Conservation (phyloP, 1,284 basidiomycete species). For the Melampsora abietis-canadensis region DNA sequence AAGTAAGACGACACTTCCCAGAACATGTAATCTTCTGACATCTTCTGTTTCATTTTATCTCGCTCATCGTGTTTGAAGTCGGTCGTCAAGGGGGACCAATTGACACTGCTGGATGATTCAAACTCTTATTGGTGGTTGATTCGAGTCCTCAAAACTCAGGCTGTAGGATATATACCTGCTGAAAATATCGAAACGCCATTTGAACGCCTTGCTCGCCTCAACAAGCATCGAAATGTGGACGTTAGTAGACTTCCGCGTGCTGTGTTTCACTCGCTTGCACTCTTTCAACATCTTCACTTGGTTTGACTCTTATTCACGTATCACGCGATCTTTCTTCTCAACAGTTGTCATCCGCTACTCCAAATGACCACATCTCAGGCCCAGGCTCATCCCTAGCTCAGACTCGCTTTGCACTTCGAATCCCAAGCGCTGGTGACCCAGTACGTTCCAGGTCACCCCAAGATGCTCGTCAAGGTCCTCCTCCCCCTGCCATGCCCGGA, state of each 20-base stretch:
- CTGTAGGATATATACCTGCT: conserved; percentile 98
- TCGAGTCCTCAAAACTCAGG: conserved; percentile 90
- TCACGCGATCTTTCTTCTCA: background rate
- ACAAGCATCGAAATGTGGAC: conserved; percentile 97
- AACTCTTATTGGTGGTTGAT: conserved; percentile 99
- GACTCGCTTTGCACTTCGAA: conserved; percentile 48
- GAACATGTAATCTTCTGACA: background rate
- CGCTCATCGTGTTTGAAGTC: conserved; percentile 50
- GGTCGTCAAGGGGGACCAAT: conserved; percentile 90
- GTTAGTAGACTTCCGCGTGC: conserved; percentile 59
- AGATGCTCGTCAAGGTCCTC: conserved; percentile 47
- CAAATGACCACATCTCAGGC: conserved; percentile 51
- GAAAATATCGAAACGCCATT: conserved; percentile 99
- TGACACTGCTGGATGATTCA: conserved; percentile 89
- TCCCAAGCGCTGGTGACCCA: conserved; percentile 45
- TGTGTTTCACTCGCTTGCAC: background rate
- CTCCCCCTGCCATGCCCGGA: conserved; percentile 47
- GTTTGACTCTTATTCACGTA: background rate
- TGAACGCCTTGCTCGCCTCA: conserved; percentile 87
- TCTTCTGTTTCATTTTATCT: background rate
- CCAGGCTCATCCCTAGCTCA: conserved; percentile 49
- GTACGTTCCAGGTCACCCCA: conserved; percentile 43
- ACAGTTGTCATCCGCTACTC: conserved; percentile 52
- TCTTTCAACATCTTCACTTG: conserved; percentile 41
- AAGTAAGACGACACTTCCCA: background rate